A percentile compares a stretch with the other conserved stretches of the same genome.
Evolutionary conservation across 306 rosid species (phyloP).

Genomic region (Quercus rubra): DNA sequence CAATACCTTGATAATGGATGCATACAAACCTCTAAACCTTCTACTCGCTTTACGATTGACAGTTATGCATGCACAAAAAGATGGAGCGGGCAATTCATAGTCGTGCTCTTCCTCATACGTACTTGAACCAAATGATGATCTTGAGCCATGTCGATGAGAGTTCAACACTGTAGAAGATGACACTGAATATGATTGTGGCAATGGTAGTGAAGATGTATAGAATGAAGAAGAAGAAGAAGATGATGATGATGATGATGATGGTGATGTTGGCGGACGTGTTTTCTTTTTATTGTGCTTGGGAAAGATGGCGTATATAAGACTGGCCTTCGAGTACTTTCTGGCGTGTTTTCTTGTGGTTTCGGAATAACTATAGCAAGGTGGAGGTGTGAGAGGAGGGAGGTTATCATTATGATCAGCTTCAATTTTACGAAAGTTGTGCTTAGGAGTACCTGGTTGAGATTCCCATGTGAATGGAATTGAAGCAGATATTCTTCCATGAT

Average conservation of each 20-base stretch:
- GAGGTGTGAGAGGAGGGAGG: conserved; percentile 20
- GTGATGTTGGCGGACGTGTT: neutral
- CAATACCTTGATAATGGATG: conserved; percentile 49
- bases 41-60: conserved; percentile 5
- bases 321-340: conserved; percentile 24
- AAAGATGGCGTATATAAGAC: conserved; percentile 36
- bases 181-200: conserved; percentile 23
- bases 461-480: conserved; percentile 40
- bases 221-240: conserved; percentile 35
- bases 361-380: conserved; percentile 37
- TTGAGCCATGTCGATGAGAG: neutral
- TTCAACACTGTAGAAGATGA: conserved; percentile 30
- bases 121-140: conserved; percentile 9
- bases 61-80: neutral
- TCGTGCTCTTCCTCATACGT: conserved; percentile 21
- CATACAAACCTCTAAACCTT: conserved; percentile 37
- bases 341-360: conserved; percentile 2
- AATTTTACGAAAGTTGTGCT: neutral
- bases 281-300: conserved; percentile 29
- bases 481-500: conserved; percentile 26
- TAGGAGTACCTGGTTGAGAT: conserved; percentile 24
- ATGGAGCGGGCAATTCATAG: conserved; percentile 24
- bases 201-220: conserved; percentile 3
- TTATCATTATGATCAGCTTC: no score
- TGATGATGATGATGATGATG: conserved; percentile 4